Evolutionary conservation across 345 rosid species (phyloP).

Genomic region (Murraya koenigii): DNA sequence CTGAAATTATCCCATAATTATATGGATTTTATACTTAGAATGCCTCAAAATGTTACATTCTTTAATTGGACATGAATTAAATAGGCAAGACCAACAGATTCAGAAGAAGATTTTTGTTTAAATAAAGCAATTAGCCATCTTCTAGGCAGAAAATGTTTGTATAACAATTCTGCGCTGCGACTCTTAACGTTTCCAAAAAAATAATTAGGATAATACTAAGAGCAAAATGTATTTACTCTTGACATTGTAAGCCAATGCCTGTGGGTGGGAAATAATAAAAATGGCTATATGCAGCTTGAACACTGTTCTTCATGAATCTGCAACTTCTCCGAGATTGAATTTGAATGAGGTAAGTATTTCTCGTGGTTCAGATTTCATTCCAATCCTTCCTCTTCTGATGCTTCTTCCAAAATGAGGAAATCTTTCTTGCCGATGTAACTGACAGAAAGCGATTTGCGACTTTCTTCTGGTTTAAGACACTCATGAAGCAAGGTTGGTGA

Average conservation of each 20-base stretch:
- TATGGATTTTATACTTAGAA: no score
- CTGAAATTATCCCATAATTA: no score
- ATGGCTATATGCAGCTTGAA: not conserved
- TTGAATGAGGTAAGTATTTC: not conserved
- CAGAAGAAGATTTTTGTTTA: not conserved
- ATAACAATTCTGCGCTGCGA: not conserved
- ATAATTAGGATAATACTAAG: not conserved
- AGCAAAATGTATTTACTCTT: not conserved
- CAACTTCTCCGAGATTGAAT: not conserved
- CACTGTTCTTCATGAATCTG: not conserved
- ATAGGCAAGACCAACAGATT: not conserved
- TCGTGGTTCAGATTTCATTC: not conserved
- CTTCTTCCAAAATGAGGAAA: not conserved
- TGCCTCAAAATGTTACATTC: not conserved
- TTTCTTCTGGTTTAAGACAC: not conserved
- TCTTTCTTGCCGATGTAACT: no score
- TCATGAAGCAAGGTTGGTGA: constrained; percentile 73
- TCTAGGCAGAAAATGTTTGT: not conserved
- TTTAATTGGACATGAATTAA: not conserved
- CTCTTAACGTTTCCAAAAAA: not conserved
- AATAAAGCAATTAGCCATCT: not conserved
- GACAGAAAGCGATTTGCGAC: not conserved
- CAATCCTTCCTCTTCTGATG: not conserved
- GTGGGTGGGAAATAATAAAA: not conserved
- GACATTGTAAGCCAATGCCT: not conserved